phyloP scores from a whole-genome alignment of 2,329 filamentous ascomycete species.

The Diaporthe helianthi region DNA sequence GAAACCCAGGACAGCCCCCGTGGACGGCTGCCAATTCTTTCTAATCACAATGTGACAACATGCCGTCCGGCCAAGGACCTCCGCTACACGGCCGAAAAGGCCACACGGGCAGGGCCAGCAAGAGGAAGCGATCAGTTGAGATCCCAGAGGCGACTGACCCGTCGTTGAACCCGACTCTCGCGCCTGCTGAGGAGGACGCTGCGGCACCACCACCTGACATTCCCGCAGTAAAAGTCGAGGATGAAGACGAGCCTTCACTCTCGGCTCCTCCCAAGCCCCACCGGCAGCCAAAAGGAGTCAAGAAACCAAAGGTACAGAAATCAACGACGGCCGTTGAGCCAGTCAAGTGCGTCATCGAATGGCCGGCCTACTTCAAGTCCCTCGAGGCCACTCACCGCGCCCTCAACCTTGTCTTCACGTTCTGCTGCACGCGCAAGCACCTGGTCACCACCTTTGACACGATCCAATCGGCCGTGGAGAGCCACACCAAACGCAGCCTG shows the following conservation, averaged over 20 bases:
- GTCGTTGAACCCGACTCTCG: neutral
- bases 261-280: slow-evolving; percentile 26
- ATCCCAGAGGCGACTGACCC: slow-evolving; percentile 32
- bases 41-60: slow-evolving; percentile 22
- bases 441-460: slow-evolving; percentile 91
- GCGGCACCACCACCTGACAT: neutral
- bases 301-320: slow-evolving; percentile 30
- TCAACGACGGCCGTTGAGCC: slow-evolving; percentile 33
- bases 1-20: neutral
- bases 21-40: neutral
- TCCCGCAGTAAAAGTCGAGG: slow-evolving; percentile 24
- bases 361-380: slow-evolving; percentile 77
- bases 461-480: slow-evolving; percentile 83
- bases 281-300: slow-evolving; percentile 31
- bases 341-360: slow-evolving; percentile 55
- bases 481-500: slow-evolving; percentile 76
- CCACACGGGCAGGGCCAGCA: slow-evolving; percentile 9
- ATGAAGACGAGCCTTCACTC: neutral
- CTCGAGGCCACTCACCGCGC: slow-evolving; percentile 82
- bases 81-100: slow-evolving; percentile 27
- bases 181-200: neutral
- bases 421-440: slow-evolving; percentile 92
- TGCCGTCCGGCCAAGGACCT: slow-evolving; percentile 27
- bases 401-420: slow-evolving; percentile 91
- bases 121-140: slow-evolving; percentile 30